phyloP scores from a whole-genome alignment of 2,329 filamentous ascomycete species.

The Chalaropsis ovoidea region DNA sequence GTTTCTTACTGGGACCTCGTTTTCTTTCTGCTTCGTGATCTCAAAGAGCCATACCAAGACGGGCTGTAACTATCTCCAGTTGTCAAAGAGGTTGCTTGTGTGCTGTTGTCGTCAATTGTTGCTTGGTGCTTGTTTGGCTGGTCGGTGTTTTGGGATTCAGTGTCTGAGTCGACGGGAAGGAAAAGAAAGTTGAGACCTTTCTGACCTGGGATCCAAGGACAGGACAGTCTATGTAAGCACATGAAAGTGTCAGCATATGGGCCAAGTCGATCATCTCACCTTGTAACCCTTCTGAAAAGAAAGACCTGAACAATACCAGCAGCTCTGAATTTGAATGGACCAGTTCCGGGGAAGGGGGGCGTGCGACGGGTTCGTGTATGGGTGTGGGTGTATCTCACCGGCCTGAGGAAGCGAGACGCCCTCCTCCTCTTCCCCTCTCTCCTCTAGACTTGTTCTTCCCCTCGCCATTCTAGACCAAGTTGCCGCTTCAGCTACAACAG shows the following conservation, averaged over 20 bases:
- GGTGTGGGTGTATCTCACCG: not conserved
- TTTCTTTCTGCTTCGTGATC: not conserved
- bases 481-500: constrained; percentile 10
- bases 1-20: not conserved
- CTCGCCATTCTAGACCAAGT: constrained; percentile 2
- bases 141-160: not conserved
- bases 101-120: not conserved
- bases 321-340: constrained; percentile 5
- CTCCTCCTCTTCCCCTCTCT: not conserved
- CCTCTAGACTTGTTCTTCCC: not conserved
- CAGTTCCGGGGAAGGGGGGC: not conserved
- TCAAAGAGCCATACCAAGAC: not conserved
- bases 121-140: not conserved
- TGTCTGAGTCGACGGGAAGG: constrained; percentile 13
- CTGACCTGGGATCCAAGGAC: not conserved
- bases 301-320: not conserved
- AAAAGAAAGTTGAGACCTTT: constrained; percentile 10
- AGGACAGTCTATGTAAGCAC: constrained; percentile 1
- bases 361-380: not conserved
- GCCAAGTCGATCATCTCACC: constrained; percentile 6
- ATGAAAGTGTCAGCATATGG: constrained; percentile 6
- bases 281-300: not conserved
- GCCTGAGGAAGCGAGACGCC: not conserved
- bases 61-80: not conserved
- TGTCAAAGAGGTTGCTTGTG: not conserved